Percentiles rank a stretch among this genome's conserved stretches.
Conservation (phyloP, 1,139 yeast species). For the Sugiyamaella japonica region DNA sequence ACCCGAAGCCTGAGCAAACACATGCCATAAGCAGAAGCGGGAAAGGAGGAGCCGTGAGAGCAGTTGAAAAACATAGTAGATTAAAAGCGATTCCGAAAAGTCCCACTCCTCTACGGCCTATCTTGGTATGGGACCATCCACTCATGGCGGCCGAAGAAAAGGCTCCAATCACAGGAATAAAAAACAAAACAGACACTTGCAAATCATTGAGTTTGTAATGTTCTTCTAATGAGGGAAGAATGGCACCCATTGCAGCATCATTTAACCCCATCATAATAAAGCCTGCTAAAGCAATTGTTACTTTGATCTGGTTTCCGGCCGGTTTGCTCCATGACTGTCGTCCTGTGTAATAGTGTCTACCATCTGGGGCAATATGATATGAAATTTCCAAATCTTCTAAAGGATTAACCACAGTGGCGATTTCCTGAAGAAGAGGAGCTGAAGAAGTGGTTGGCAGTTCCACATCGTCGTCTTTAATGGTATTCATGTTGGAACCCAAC, state of each 20-base stretch:
- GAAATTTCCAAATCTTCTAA: constrained; percentile 10
- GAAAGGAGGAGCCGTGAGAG: constrained; percentile 43
- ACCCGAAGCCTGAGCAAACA: constrained; percentile 59
- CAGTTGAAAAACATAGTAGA: constrained; percentile 44
- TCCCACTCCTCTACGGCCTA: constrained; percentile 47
- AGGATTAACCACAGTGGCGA: constrained; percentile 17
- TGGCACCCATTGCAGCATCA: constrained; percentile 53
- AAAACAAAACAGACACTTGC: constrained; percentile 27
- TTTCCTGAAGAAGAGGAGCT: constrained; percentile 20
- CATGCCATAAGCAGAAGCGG: constrained; percentile 49
- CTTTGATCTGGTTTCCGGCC: constrained; percentile 24
- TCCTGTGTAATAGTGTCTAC: constrained; percentile 16
- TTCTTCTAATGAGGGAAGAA: constrained; percentile 48
- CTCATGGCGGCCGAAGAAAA: constrained; percentile 40
- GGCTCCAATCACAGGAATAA: constrained; percentile 38
- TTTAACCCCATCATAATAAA: constrained; percentile 40
- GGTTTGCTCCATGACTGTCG: constrained; percentile 29
- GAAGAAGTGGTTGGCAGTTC: constrained; percentile 5
- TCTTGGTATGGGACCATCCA: constrained; percentile 41
- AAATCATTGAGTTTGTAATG: constrained; percentile 30
- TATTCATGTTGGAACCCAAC: background rate
- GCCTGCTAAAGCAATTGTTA: constrained; percentile 32
- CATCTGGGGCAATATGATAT: constrained; percentile 7
- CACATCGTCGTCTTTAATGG: constrained; percentile 5
- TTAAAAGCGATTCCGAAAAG: constrained; percentile 43